Base-by-base conservation (phyloP, 2,329 filamentous ascomycete species). In the Arthrobotrys iridis region DNA sequence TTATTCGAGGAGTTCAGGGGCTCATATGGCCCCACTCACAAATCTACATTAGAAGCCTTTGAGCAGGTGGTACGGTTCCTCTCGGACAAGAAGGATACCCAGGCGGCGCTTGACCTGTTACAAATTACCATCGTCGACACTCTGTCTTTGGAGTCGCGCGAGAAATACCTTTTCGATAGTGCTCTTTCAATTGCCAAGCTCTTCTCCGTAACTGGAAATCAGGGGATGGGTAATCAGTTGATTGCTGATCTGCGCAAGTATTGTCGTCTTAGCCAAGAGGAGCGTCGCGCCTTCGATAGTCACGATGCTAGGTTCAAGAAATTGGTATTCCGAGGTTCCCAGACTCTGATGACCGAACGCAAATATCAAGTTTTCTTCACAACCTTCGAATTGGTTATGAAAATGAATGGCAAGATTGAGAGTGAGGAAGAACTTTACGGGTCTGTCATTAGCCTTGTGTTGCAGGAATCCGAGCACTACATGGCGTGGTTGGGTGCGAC, bases 361-460 rank as follows among this genome's bases (percentile, higher is more conserved):
- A 65, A 40, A 26, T 73, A 73, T 30, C 68, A 73, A 41, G 50
- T 73, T 1, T 73, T 73, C 60, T 73, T 73, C 60, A 45, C 68
- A 8, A 63, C 68, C 3, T 58, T 73, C 10, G 68, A 73, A 15
- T 52, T 15, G 3, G 60, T 66, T 0, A 46, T 57, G 20, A 28
- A 35, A n/a, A 66, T 37, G n/a, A 35, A 35, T 24, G 50, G 28
- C 3, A 33, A 11, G 13, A 43, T 73, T n/a, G 45, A 65, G 50
- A 58, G 43, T 8, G 60, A 66, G 15, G 68, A 73, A 2, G 60
- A 73, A 2, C 45, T 73, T 0, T 73, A 73, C 28, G 41, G 41
- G 6, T 26, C n/a, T 11, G 59, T 66, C 15, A 73, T 66, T 6
- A 24, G 37, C 3, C 30, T 59, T 8, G 68, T 73, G 18, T 41